Evolutionary conservation across 1,139 yeast genomes (phyloP), one percentile per base, ranked within the genome.

Genomic region (Saccharomyces hybrid): DNA sequence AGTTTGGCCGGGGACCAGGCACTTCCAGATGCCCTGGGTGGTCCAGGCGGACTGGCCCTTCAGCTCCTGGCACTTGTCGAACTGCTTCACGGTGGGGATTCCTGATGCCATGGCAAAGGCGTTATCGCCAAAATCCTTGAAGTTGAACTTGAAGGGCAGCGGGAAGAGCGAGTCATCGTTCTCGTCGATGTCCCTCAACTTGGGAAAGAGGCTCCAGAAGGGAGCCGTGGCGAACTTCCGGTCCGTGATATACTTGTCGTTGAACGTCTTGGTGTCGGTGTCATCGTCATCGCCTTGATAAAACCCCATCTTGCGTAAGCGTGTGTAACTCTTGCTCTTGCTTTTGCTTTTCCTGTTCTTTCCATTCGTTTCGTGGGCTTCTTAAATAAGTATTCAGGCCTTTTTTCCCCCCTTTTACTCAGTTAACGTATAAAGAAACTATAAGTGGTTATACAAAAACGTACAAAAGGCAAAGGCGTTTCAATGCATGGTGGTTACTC

Each of bases 21-120:
- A 90, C 64, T 90, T 78, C 97, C 97, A 90, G 69, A 82, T 79
- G 0, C 97, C 97, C 49, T 78, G 74, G 20, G 81, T 73, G 63
- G 87, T 93, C 96, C 96, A 90, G 6, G 83, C 82, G 0, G 88
- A 79, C 16, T 79, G 74, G 1, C 97, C 97, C 4, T 81, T 72
- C 50, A 78, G 74, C 31, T 79, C 79, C 63, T 78, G 64, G 68
- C 97, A 90, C 48, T 80, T 77, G 56, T 79, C 76, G 67, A 84
- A 88, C 58, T 80, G 78, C 52, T 78, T 71, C 1, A 79, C 73
- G 0, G 84, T 75, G 1, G 97, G 97, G 7, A 80, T 76, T 8
- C 83, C 83, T 59, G 75, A 79, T 86, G 78, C 67, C 79, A 38
- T 38, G 44, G 44, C 44, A 5, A 38, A 16, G n/a, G 44, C 44